A percentile compares a stretch with the other conserved stretches of the same genome.
These are phyloP conservation scores for Erodium texanum DNA, from an alignment of 441 rosid species.

Conservation along the genomic window DNA sequence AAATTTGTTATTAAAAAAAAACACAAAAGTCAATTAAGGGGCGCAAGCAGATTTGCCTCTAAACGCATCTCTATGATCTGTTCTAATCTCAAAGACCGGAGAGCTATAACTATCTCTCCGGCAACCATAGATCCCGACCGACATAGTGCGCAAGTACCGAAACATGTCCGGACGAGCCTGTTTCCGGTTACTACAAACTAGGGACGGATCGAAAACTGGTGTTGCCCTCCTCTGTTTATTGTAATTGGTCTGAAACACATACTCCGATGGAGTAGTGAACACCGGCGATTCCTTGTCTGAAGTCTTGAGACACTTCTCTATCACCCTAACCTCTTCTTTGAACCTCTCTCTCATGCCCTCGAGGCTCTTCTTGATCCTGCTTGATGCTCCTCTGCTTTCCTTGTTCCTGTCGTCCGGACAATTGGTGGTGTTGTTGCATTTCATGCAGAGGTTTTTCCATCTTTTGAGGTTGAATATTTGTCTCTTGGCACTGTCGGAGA, in stretches of 20 bases:
- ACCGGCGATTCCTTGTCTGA: constrained; percentile 26
- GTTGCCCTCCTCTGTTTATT: constrained; percentile 16
- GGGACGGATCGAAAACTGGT: constrained; percentile 60
- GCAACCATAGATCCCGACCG: constrained; percentile 7
- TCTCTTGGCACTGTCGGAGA: constrained; percentile 47
- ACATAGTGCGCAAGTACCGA: constrained; percentile 18
- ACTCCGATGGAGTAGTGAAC: constrained; percentile 22
- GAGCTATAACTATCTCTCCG: constrained; percentile 19
- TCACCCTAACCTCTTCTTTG: constrained; percentile 68
- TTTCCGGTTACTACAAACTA: constrained; percentile 24
- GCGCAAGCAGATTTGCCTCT: constrained; percentile 50
- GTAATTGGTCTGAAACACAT: constrained; percentile 13
- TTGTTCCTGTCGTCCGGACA: background rate
- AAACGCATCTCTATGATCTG: constrained; percentile 18
- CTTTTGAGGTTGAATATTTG: constrained; percentile 47
- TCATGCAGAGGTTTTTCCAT: constrained; percentile 39
- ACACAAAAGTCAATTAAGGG: too few species aligned
- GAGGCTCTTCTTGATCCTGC: constrained; percentile 20
- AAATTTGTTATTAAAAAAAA: too few species aligned
- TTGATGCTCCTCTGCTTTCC: constrained; percentile 16
- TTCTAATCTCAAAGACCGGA: constrained; percentile 39
- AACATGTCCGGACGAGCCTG: constrained; percentile 34
- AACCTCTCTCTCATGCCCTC: constrained; percentile 49
- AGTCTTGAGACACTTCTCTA: constrained; percentile 55
- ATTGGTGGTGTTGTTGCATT: constrained; percentile 41